A percentile compares a stretch with the other conserved stretches of the same genome.
These are phyloP conservation scores for Jaapia argillacea DNA, from an alignment of 768 basidiomycete genomes.

Conservation along the genomic window DNA sequence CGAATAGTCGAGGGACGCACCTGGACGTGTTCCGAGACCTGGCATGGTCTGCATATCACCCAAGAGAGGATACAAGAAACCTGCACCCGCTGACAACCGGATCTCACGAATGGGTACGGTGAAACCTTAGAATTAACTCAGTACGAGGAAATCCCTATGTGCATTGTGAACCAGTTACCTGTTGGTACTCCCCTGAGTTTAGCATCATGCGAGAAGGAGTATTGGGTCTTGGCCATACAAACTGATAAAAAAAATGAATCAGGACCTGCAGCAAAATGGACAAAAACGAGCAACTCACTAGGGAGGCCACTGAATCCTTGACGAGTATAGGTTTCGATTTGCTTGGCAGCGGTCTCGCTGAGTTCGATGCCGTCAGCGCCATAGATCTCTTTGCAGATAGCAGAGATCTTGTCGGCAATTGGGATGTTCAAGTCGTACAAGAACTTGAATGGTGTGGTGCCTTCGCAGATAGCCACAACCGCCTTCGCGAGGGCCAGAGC, in stretches of 20 bases:
- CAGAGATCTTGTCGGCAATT: conserved; percentile 81
- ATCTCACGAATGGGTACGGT: conserved; percentile 87
- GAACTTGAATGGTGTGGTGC: conserved; percentile 80
- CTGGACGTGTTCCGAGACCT: conserved; percentile 86
- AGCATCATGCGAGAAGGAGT: conserved; percentile 94
- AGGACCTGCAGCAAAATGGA: conserved; percentile 3
- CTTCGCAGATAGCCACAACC: conserved; percentile 80
- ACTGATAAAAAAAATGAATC: conserved; percentile 33
- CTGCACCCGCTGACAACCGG: conserved; percentile 83
- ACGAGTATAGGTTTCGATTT: conserved; percentile 83
- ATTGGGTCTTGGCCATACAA: conserved; percentile 97
- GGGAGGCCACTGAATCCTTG: conserved; percentile 79
- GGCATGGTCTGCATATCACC: conserved; percentile 99
- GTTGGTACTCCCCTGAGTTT: conserved; percentile 84
- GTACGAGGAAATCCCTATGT: not conserved
- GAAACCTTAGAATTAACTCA: conserved; percentile 47
- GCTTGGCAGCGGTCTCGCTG: conserved; percentile 74
- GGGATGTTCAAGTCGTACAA: conserved; percentile 80
- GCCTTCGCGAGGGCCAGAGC: conserved; percentile 87
- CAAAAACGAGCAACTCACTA: conserved; percentile 36
- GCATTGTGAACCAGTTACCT: conserved; percentile 27
- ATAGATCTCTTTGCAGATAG: conserved; percentile 87
- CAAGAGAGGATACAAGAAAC: conserved; percentile 92
- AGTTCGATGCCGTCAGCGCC: conserved; percentile 87
- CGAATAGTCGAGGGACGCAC: conserved; percentile 22